These are phyloP conservation scores for Coemansia sp. DNA, from an alignment of 192 early-diverging fungal species.

Conservation along the genomic window DNA sequence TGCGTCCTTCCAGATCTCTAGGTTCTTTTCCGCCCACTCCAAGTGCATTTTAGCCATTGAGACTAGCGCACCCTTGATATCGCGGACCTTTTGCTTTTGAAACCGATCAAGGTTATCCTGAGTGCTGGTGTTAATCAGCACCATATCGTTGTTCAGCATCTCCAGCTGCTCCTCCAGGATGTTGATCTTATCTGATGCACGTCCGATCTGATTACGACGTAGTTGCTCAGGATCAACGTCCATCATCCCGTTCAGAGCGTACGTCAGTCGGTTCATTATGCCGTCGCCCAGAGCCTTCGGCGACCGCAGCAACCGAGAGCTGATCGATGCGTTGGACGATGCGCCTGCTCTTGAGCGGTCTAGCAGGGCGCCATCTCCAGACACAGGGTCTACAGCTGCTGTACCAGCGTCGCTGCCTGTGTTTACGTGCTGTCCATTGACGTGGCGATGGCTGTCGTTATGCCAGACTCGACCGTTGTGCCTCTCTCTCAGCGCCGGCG, in stretches of 20 bases:
- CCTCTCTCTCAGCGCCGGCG: conserved; percentile 23
- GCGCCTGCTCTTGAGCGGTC: neutral
- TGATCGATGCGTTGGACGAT: conserved; percentile 20
- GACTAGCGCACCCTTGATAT: conserved; percentile 80
- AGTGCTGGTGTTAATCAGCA: conserved; percentile 74
- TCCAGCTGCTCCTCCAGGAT: conserved; percentile 79
- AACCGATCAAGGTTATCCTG: conserved; percentile 91
- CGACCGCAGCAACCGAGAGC: conserved; percentile 40
- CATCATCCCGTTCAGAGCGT: conserved; percentile 87
- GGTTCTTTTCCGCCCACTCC: conserved; percentile 67
- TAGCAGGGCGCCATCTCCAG: neutral
- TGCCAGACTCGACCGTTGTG: neutral
- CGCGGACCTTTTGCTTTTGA: conserved; percentile 88
- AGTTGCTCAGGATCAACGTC: conserved; percentile 93
- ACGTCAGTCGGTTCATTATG: conserved; percentile 53
- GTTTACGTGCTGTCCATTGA: neutral
- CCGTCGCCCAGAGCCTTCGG: conserved; percentile 49
- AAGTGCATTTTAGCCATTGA: conserved; percentile 70
- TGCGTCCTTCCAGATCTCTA: conserved; percentile 57
- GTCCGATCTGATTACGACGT: conserved; percentile 84
- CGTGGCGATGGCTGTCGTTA: neutral
- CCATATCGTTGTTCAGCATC: conserved; percentile 68
- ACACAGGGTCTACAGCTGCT: neutral
- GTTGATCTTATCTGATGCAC: conserved; percentile 77
- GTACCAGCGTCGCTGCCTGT: neutral